Evolutionary conservation across 441 rosid species (phyloP).

Genomic region (Brassica balearica): DNA sequence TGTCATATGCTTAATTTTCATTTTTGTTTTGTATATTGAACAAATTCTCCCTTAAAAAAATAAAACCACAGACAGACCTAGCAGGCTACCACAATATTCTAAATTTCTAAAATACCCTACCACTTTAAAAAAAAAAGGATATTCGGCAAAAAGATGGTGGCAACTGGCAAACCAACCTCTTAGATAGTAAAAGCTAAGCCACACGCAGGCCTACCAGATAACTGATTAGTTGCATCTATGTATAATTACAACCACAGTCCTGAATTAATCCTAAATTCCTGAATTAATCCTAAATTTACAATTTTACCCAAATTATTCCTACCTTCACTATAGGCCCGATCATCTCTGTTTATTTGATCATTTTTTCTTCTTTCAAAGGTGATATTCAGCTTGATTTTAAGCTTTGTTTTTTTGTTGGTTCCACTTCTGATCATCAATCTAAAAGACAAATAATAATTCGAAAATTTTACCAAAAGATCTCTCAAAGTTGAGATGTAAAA

Average conservation of each 20-base stretch:
- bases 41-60: no score
- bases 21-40: no score
- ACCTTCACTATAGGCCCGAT: not conserved
- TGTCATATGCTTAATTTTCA: no score
- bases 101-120: not conserved
- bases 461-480: conserved; percentile 26
- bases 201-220: not conserved
- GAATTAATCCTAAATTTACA: not conserved
- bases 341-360: not conserved
- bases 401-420: not conserved
- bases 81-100: not conserved
- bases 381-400: not conserved
- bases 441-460: not conserved
- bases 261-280: not conserved
- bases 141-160: not conserved
- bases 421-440: conserved; percentile 21
- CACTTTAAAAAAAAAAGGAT: not conserved
- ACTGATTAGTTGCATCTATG: not conserved
- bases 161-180: not conserved
- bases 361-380: not conserved
- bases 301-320: not conserved
- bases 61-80: not conserved
- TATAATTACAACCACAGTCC: not conserved
- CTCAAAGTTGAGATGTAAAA: conserved; percentile 20
- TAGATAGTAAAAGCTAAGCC: not conserved